These are phyloP conservation scores for Beauveria caledonica DNA, from an alignment of 2,329 filamentous ascomycete genomes.

Conservation along the genomic window DNA sequence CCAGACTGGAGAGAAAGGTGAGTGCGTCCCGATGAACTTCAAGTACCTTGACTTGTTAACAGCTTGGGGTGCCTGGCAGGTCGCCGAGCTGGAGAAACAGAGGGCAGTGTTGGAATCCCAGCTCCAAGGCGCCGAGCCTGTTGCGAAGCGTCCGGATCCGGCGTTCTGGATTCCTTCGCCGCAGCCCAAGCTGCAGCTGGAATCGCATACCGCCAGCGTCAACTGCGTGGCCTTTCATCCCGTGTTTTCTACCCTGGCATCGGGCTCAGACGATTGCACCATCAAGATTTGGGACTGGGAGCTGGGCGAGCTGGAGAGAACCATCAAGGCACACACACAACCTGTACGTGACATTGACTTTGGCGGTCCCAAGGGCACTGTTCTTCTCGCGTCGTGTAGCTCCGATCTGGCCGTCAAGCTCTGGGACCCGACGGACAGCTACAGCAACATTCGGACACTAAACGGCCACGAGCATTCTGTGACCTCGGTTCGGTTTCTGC, in stretches of 20 bases:
- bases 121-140: slow-evolving; percentile 70
- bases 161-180: slow-evolving; percentile 79
- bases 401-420: slow-evolving; percentile 89
- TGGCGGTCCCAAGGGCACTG: slow-evolving; percentile 73
- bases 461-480: slow-evolving; percentile 90
- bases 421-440: slow-evolving; percentile 87
- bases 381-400: slow-evolving; percentile 58
- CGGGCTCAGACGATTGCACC: slow-evolving; percentile 82
- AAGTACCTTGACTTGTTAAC: neutral
- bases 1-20: slow-evolving; percentile 91
- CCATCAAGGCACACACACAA: slow-evolving; percentile 86
- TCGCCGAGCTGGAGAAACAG: slow-evolving; percentile 82
- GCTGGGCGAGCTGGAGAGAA: slow-evolving; percentile 79
- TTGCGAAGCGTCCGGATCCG: slow-evolving; percentile 60
- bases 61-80: slow-evolving; percentile 40
- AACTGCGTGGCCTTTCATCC: slow-evolving; percentile 90
- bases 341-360: slow-evolving; percentile 84
- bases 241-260: slow-evolving; percentile 81
- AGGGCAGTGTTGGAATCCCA: slow-evolving; percentile 68
- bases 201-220: slow-evolving; percentile 73
- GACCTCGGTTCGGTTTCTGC: slow-evolving; percentile 79
- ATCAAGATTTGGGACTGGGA: slow-evolving; percentile 99
- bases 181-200: slow-evolving; percentile 71
- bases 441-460: slow-evolving; percentile 88
- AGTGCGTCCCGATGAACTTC: slow-evolving; percentile 10